Percentiles rank a stretch among this genome's conserved stretches.
phyloP scores from a whole-genome alignment of 495 filamentous ascomycete species.

The Massariosphaeria phaeospora region DNA sequence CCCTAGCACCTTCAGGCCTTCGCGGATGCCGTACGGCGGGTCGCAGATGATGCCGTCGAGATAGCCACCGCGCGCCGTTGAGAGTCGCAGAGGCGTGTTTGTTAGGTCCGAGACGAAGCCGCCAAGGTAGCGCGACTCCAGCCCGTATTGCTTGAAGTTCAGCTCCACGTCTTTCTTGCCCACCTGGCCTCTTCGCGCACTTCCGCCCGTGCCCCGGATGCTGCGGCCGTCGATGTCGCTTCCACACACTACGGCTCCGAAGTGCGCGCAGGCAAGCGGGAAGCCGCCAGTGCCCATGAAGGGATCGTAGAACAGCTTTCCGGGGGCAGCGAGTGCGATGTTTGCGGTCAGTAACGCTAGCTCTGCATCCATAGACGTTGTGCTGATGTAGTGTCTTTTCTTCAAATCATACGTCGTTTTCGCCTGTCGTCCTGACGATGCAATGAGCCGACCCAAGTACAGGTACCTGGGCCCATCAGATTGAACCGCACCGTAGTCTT shows the following conservation, averaged over 20 bases:
- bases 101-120: slow-evolving; percentile 83
- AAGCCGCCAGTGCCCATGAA: slow-evolving; percentile 95
- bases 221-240: slow-evolving; percentile 90
- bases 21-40: slow-evolving; percentile 94
- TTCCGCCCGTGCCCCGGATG: slow-evolving; percentile 60
- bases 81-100: slow-evolving; percentile 66
- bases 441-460: slow-evolving; percentile 68
- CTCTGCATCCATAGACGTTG: slow-evolving; percentile 95
- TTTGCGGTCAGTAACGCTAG: slow-evolving; percentile 89
- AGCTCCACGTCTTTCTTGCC: slow-evolving; percentile 51
- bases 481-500: slow-evolving; percentile 61
- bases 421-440: slow-evolving; percentile 56
- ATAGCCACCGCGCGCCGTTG: slow-evolving; percentile 41
- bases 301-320: slow-evolving; percentile 83
- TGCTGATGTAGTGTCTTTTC: slow-evolving; percentile 86
- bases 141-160: slow-evolving; percentile 83
- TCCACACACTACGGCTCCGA: slow-evolving; percentile 73
- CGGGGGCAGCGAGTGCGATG: slow-evolving; percentile 72
- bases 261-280: slow-evolving; percentile 78
- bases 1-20: slow-evolving; percentile 84
- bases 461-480: slow-evolving; percentile 57
- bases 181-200: slow-evolving; percentile 27
- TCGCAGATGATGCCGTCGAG: slow-evolving; percentile 95
- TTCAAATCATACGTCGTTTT: slow-evolving; percentile 80
- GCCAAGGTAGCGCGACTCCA: slow-evolving; percentile 60